Evolutionary conservation across 225 moss, liverwort and hornwort species (phyloP).

Genomic region (Sphagnum contortum): DNA sequence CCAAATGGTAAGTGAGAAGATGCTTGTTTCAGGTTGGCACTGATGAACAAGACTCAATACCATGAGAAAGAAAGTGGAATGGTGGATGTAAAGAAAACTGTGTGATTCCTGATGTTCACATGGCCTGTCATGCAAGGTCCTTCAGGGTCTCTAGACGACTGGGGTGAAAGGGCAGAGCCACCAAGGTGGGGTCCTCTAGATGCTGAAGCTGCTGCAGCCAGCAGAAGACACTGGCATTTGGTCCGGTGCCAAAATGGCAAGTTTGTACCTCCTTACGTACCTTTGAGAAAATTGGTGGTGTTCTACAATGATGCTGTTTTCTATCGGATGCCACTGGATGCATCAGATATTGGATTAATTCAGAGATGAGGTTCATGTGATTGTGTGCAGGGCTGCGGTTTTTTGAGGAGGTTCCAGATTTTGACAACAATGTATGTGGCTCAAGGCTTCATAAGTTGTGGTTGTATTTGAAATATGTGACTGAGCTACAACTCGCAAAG

Average conservation of each 20-base stretch:
- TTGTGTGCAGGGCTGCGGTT: conserved; percentile 58
- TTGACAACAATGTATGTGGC: conserved; percentile 40
- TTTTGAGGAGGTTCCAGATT: conserved; percentile 80
- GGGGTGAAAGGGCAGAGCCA: conserved; percentile 52
- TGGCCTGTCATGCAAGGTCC: conserved; percentile 26
- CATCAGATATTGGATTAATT: too few relatives aligned
- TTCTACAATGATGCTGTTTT: too few relatives aligned
- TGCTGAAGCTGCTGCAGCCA: conserved; percentile 47
- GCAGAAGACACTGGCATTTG: conserved; percentile 71
- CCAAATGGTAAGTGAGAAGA: conserved; percentile 5
- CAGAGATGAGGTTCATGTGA: too few relatives aligned
- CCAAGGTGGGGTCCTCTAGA: conserved; percentile 34
- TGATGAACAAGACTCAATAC: too few relatives aligned
- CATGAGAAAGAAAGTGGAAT: too few relatives aligned
- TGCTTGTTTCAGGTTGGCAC: too few relatives aligned
- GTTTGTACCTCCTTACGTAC: conserved; percentile 4
- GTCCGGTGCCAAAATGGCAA: conserved; percentile 86
- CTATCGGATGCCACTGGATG: too few relatives aligned
- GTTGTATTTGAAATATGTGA: too few relatives aligned
- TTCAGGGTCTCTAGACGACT: conserved; percentile 59
- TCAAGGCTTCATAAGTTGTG: background rate
- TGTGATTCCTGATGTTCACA: background rate
- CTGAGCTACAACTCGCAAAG: background rate
- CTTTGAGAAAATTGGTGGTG: background rate
- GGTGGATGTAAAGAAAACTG: too few relatives aligned